phyloP scores from a whole-genome alignment of 768 basidiomycete species.

The Krasilnikovozyma curviuscula region DNA sequence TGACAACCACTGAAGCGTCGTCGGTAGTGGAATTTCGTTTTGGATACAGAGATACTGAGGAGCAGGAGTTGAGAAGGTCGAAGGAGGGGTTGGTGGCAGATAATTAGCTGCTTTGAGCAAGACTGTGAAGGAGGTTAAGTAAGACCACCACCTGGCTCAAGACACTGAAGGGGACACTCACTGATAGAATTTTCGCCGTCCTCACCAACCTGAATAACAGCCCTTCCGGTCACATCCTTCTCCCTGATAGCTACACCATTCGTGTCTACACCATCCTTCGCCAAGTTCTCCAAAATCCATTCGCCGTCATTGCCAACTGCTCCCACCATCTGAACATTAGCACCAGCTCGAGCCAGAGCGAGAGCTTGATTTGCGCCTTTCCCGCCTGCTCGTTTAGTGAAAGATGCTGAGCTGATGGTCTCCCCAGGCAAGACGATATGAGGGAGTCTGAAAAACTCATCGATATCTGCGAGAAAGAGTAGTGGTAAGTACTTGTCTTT shows the following conservation, averaged over 20 bases:
- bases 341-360: conserved; percentile 23
- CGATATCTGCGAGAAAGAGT: conserved; percentile 20
- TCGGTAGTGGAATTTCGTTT: conserved; percentile 29
- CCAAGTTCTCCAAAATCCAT: conserved; percentile 20
- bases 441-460: conserved; percentile 22
- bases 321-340: conserved; percentile 2
- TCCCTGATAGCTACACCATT: conserved; percentile 15
- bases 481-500: too few relatives aligned
- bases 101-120: conserved; percentile 25
- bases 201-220: conserved; percentile 28
- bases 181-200: conserved; percentile 32
- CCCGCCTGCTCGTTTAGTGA: conserved; percentile 26
- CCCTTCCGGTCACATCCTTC: conserved; percentile 27
- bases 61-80: conserved; percentile 8
- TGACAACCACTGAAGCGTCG: conserved; percentile 20
- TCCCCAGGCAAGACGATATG: conserved; percentile 25
- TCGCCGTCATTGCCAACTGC: conserved; percentile 11
- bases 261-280: conserved; percentile 20
- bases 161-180: conserved; percentile 9
- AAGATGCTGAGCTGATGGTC: conserved; percentile 27
- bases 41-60: conserved; percentile 27
- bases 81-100: conserved; percentile 10
- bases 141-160: background rate
- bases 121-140: conserved; percentile 14
- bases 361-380: conserved; percentile 32